These are phyloP conservation scores for Cercospora canescens DNA, from an alignment of 2,329 filamentous ascomycete species.

Conservation along the genomic window DNA sequence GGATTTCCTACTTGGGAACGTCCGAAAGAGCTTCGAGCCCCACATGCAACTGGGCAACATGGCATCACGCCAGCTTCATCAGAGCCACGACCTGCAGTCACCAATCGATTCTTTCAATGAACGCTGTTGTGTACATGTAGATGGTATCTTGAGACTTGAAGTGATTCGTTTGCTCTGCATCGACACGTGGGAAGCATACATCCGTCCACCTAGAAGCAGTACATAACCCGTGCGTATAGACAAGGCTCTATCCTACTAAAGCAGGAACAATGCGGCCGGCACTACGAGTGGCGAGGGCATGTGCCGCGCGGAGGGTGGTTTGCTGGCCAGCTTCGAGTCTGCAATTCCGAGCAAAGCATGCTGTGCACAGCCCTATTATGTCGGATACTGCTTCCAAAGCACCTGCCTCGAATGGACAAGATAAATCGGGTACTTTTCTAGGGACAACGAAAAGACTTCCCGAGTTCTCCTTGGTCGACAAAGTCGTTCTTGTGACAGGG, in stretches of 20 bases:
- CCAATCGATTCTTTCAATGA: background rate
- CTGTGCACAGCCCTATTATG: constrained; percentile 32
- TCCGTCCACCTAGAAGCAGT: background rate
- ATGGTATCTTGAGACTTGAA: background rate
- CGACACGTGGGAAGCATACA: background rate
- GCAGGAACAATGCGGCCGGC: background rate
- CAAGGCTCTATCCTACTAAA: background rate
- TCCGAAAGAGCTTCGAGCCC: background rate
- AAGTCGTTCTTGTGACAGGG: constrained; percentile 20
- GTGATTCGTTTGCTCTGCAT: background rate
- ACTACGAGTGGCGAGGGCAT: constrained; percentile 8
- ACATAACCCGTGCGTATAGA: background rate
- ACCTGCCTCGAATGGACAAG: constrained; percentile 33
- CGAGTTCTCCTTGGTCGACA: constrained; percentile 68
- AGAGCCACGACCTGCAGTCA: background rate
- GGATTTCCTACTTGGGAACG: background rate
- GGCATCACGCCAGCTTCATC: background rate
- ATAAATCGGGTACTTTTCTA: constrained; percentile 33
- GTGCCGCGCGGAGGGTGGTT: constrained; percentile 16
- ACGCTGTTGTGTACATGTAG: too few species aligned
- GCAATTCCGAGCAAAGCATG: constrained; percentile 29
- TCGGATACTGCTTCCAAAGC: constrained; percentile 37
- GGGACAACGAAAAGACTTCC: constrained; percentile 54
- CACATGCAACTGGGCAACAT: background rate
- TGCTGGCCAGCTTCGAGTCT: constrained; percentile 14